phyloP scores from a whole-genome alignment of 192 early-diverging fungal genomes.

The Tieghemiomyces parasiticus region DNA sequence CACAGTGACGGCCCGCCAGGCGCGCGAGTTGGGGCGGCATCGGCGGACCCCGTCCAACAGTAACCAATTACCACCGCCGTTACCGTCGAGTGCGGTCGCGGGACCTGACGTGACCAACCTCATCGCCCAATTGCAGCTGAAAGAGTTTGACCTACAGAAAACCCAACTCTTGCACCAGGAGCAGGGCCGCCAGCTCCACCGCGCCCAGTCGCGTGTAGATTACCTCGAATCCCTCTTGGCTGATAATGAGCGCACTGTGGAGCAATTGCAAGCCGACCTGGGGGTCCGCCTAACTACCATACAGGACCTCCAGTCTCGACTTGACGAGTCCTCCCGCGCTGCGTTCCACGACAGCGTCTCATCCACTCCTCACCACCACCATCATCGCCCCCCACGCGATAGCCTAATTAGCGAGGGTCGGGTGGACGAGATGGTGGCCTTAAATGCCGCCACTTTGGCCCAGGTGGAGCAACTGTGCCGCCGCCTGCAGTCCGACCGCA shows the following conservation, averaged over 20 bases:
- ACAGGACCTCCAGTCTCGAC: neutral
- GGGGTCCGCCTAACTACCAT: neutral
- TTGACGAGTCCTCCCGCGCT: too few relatives aligned
- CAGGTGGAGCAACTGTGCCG: neutral
- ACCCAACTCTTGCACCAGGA: slow-evolving; percentile 11
- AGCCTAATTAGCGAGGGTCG: neutral
- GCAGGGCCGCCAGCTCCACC: neutral
- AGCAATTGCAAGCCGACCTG: neutral
- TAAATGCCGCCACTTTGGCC: neutral
- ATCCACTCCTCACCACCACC: too few relatives aligned
- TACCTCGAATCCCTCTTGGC: neutral
- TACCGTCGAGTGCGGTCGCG: neutral
- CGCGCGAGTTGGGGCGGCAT: neutral
- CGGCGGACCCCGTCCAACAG: neutral
- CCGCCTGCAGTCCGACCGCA: neutral
- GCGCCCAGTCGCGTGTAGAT: neutral
- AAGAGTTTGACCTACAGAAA: slow-evolving; percentile 9
- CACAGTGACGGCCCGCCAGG: too few relatives aligned
- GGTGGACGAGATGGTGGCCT: neutral
- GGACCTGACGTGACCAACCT: slow-evolving; percentile 1
- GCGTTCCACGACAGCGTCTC: too few relatives aligned
- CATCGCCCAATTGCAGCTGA: slow-evolving; percentile 5
- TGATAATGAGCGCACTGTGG: neutral
- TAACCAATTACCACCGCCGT: neutral
- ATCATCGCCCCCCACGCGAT: too few relatives aligned